Evolutionary conservation across 352 stramenopile species (phyloP), one percentile per base, ranked within the genome.

Genomic region (Pythium brachiatum): DNA sequence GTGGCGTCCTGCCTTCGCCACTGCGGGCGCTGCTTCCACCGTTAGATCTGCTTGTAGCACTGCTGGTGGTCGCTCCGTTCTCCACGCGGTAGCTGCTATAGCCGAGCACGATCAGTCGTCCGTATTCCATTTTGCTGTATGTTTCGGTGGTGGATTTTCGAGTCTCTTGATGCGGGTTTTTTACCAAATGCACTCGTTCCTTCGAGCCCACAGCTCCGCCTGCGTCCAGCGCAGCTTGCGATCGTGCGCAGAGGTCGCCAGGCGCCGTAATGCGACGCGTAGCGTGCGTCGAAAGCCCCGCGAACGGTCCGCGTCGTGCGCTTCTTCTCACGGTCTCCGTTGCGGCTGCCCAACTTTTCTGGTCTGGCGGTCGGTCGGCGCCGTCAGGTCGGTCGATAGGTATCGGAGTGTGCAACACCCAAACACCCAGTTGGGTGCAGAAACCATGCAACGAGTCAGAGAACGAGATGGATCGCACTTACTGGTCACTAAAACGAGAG

Each of bases 81-180:
- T 79, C 81, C 31, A 90, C 79, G 57, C 79, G 80, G 73, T 93
- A 93, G 80, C 80, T 89, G 73, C 81, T 93, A 68, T 93, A 93
- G 62, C 84, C 84, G 16, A 93, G 70, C 68, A 93, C 84, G 6
- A 93, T 82, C 43, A 93, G 76, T n/a, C 83, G 80, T 38, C 84
- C 84, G 69, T 93, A 93, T 68, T 92, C 82, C 77, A 91, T 88
- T 2, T 18, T 48, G 4, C 7, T 48, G 43, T 2, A 25, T 47
- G 12, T 18, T 56, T 47, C 11, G 41, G 29, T 27, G 12, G 2
- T 29, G 25, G 20, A 31, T 3, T 44, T 44, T 25, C 29, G 9
- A 7, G 21, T 53, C 25, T 31, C 41, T 18, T 25, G 32, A 34
- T 41, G 60, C 23, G 52, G 48, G 36, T 59, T 65, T 21, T 38